phyloP scores from a whole-genome alignment of 2,329 filamentous ascomycete species.

The Penicillium griseofulvum region DNA sequence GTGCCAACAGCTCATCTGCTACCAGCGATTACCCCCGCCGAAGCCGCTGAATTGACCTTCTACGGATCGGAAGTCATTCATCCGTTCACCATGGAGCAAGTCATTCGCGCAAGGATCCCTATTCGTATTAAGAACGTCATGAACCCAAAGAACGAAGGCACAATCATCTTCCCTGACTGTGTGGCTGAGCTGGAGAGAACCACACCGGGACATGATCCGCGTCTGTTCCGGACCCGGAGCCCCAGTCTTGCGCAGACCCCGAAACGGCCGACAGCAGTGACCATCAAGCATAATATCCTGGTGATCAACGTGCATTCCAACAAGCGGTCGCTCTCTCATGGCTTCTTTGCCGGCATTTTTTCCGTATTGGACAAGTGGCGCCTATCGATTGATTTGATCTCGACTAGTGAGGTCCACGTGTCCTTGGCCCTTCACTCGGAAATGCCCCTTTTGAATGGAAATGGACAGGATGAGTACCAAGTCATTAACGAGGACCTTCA shows the following conservation, averaged over 20 bases:
- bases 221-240: conserved; percentile 50
- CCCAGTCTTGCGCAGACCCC: conserved; percentile 55
- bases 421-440: conserved; percentile 93
- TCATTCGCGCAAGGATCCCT: conserved; percentile 63
- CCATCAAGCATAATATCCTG: conserved; percentile 94
- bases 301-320: conserved; percentile 98
- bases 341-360: conserved; percentile 93
- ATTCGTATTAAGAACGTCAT: conserved; percentile 70
- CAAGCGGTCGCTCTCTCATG: conserved; percentile 91
- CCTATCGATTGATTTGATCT: conserved; percentile 93
- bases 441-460: conserved; percentile 52
- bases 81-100: conserved; percentile 97
- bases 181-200: conserved; percentile 51
- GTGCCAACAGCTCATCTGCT: conserved; percentile 92
- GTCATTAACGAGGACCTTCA: conserved; percentile 64
- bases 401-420: conserved; percentile 93
- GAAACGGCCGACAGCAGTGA: conserved; percentile 82
- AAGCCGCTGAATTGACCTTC: conserved; percentile 93
- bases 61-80: conserved; percentile 97
- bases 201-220: conserved; percentile 57
- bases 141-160: conserved; percentile 62
- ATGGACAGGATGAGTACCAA: conserved; percentile 48
- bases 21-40: conserved; percentile 82
- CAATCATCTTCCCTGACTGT: conserved; percentile 71
- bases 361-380: conserved; percentile 81